Evolutionary conservation across 768 basidiomycete species (phyloP).

Genomic region (Collybiopsis luxurians): DNA sequence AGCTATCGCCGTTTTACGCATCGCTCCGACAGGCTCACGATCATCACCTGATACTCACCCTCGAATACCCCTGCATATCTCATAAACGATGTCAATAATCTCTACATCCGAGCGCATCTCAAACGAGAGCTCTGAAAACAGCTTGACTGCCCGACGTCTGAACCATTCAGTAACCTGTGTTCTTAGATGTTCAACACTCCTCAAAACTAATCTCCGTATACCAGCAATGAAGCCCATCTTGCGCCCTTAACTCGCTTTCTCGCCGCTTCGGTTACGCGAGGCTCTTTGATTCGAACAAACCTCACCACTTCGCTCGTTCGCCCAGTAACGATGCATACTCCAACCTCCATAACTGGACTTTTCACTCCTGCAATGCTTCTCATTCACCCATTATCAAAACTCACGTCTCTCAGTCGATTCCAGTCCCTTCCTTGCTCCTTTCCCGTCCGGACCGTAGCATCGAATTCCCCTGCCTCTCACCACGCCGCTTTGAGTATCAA

Average conservation of each 20-base stretch:
- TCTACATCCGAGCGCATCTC: too few species aligned
- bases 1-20: too few species aligned
- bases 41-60: too few species aligned
- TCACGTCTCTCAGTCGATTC: background rate
- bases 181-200: too few species aligned
- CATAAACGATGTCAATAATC: too few species aligned
- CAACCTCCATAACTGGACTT: background rate
- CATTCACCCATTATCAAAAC: background rate
- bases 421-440: slow-evolving; percentile 13
- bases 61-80: too few species aligned
- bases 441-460: slow-evolving; percentile 54
- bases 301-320: background rate
- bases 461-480: slow-evolving; percentile 62
- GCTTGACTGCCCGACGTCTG: too few species aligned
- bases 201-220: too few species aligned
- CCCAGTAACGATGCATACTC: background rate
- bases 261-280: background rate
- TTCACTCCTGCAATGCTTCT: background rate
- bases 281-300: background rate
- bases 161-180: too few species aligned
- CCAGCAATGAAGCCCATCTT: background rate
- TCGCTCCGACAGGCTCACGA: too few species aligned
- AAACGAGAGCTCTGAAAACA: too few species aligned
- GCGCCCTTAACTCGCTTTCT: background rate
- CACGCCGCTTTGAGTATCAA: slow-evolving; percentile 77